Percentiles rank a stretch among this genome's conserved stretches.
phyloP scores from a whole-genome alignment of 345 rosid genomes.

The Ceriops decandra region DNA sequence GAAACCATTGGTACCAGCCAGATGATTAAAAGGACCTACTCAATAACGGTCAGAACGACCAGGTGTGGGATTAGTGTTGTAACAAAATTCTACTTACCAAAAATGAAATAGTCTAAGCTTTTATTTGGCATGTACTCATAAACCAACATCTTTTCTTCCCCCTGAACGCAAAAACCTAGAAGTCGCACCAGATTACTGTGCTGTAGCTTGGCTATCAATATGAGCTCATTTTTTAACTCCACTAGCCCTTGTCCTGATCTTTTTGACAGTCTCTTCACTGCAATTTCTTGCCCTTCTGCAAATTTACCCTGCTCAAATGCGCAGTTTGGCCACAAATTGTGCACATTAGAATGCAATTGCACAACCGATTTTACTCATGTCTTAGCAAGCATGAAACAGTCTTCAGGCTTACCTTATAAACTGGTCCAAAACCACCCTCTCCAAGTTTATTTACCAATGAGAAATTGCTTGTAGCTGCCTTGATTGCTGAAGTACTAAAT shows the following conservation, averaged over 20 bases:
- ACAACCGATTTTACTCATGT: too few relatives aligned
- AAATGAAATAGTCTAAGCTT: slow-evolving; percentile 23
- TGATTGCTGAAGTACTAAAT: slow-evolving; percentile 5
- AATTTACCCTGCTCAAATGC: slow-evolving; percentile 11
- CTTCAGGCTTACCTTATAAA: slow-evolving; percentile 12
- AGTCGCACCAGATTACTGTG: slow-evolving; percentile 25
- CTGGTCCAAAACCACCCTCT: slow-evolving; percentile 20
- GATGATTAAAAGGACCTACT: too few relatives aligned
- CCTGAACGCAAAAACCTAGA: slow-evolving; percentile 15
- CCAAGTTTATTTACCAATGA: slow-evolving; percentile 15
- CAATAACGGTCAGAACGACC: too few relatives aligned
- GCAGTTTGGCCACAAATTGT: neutral
- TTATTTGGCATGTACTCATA: slow-evolving; percentile 24
- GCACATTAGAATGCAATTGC: neutral
- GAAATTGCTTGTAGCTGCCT: slow-evolving; percentile 9
- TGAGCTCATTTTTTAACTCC: slow-evolving; percentile 29
- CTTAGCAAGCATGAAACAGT: too few relatives aligned
- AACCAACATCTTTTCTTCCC: slow-evolving; percentile 23
- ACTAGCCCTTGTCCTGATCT: slow-evolving; percentile 24
- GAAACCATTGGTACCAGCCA: too few relatives aligned
- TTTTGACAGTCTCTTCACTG: slow-evolving; percentile 20
- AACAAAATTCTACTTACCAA: slow-evolving; percentile 10
- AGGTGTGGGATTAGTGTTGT: neutral
- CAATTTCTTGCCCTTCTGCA: slow-evolving; percentile 15
- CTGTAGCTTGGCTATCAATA: slow-evolving; percentile 22